Conservation (phyloP, 352 stramenopile genomes). For the Pythium scleroteichum region DNA sequence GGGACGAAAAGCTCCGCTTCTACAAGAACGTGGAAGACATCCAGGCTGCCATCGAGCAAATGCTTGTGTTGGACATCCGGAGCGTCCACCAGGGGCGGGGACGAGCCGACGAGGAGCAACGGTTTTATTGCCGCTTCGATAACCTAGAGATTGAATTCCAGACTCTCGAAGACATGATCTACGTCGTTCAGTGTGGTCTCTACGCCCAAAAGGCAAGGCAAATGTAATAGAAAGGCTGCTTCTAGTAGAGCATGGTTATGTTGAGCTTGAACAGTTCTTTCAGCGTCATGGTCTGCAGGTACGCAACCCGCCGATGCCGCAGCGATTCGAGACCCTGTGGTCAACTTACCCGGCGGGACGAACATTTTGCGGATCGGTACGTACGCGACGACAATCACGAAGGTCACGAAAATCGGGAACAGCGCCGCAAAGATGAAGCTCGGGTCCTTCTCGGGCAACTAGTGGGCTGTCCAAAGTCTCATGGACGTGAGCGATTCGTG, state of each 20-base stretch:
- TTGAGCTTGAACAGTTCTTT: not conserved
- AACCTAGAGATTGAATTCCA: slow-evolving; percentile 73
- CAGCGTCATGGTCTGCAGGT: not conserved
- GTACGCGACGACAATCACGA: no score
- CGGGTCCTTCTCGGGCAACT: no score
- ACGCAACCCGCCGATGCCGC: no score
- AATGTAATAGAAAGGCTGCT: slow-evolving; percentile 1
- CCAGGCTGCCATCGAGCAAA: slow-evolving; percentile 66
- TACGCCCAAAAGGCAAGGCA: slow-evolving; percentile 22
- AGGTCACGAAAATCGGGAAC: no score
- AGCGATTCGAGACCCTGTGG: no score
- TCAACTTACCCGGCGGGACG: no score
- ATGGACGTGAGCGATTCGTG: no score
- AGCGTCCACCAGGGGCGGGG: slow-evolving; percentile 80
- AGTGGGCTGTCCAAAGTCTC: no score
- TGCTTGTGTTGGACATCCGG: slow-evolving; percentile 83
- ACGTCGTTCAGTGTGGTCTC: slow-evolving; percentile 56
- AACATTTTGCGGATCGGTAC: no score
- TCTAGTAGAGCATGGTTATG: not conserved
- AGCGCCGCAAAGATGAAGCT: no score
- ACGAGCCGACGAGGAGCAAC: slow-evolving; percentile 46
- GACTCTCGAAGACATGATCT: slow-evolving; percentile 66
- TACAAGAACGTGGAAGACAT: slow-evolving; percentile 62
- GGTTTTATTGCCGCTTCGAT: slow-evolving; percentile 79
- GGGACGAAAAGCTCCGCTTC: slow-evolving; percentile 53